phyloP scores from a whole-genome alignment of 2,329 filamentous ascomycete species.

The Salinomyces thailandicus region DNA sequence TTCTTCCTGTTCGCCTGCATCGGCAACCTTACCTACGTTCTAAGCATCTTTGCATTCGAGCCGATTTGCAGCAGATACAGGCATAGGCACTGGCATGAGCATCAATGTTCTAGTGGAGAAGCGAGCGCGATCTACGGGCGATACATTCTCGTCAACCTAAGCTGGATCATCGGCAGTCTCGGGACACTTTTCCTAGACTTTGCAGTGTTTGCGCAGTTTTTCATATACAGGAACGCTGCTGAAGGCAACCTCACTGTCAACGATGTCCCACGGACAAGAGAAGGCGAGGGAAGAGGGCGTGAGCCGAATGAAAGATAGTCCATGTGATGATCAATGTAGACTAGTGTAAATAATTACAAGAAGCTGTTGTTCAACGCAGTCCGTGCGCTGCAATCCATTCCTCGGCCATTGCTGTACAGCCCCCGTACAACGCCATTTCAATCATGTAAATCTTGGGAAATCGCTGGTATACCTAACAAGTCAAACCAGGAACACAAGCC shows the following conservation, averaged over 20 bases:
- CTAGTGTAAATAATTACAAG: too few relatives aligned
- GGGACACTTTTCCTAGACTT: constrained; percentile 79
- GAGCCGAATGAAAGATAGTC: constrained; percentile 15
- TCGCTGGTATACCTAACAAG: too few relatives aligned
- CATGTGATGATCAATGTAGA: background rate
- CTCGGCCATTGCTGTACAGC: too few relatives aligned
- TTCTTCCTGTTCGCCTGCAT: constrained; percentile 97
- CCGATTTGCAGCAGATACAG: constrained; percentile 48
- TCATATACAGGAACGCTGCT: constrained; percentile 57
- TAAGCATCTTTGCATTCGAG: constrained; percentile 84
- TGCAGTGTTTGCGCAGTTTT: constrained; percentile 84
- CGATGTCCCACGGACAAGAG: constrained; percentile 9
- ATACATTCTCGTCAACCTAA: constrained; percentile 83
- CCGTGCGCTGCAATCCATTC: too few relatives aligned
- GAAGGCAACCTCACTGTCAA: constrained; percentile 20
- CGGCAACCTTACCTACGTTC: constrained; percentile 85
- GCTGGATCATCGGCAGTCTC: constrained; percentile 81
- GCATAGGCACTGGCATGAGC: constrained; percentile 26
- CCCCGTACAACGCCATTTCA: too few relatives aligned
- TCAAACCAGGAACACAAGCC: constrained; percentile 2
- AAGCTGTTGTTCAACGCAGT: too few relatives aligned
- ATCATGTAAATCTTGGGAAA: too few relatives aligned
- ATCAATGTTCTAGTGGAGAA: constrained; percentile 55
- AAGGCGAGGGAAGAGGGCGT: constrained; percentile 20
- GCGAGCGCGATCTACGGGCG: constrained; percentile 56